Base-by-base conservation (phyloP, 352 stramenopile genomes). In the Phytophthora ramorum region DNA sequence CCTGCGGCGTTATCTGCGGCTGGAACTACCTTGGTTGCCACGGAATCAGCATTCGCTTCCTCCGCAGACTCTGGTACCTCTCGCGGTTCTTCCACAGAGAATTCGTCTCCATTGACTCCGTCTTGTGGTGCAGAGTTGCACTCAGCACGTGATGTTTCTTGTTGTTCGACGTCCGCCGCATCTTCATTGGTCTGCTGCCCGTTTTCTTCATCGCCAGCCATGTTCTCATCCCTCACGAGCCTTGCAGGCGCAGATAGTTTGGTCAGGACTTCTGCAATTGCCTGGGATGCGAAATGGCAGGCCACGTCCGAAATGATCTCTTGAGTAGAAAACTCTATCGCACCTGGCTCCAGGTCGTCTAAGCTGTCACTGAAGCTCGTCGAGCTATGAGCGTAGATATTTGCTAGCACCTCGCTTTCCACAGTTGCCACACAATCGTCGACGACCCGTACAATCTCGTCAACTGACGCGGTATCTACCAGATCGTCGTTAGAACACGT, bases 241-340 rank as follows among this genome's bases (percentile, higher is more conserved):
- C 17, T 10, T 5, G 2, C 44, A 30, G 41, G 37, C 7, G 61
- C 46, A 6, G 41, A 30, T 19, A 66, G 37, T 37, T 62, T 47
- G 14, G 35, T 26, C 8, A 73, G 47, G 17, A 55, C 60, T 70
- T 57, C 59, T 40, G 52, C 34, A 40, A 70, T 73, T 1, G 37
- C 28, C n/a, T 69, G 59, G 5, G 46, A 58, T 7, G 52, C 47
- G 14, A 66, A 69, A 16, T 58, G 3, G 13, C 30, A 46, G 9
- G 66, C 53, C 10, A 66, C 17, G 12, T 22, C n/a, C 5, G 53
- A 48, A 2, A 66, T 28, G 32, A 73, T 57, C 16, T 66, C 47
- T 41, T 60, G 46, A 24, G 53, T 44, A 20, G 52, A 54, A 32
- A 53, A 66, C 6, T 47, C 3, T 7, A 0, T 47, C 10, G n/a